A percentile compares a stretch with the other conserved stretches of the same genome.
Evolutionary conservation across 78 protist species (phyloP).

Genomic region (Paulinella micropora): DNA sequence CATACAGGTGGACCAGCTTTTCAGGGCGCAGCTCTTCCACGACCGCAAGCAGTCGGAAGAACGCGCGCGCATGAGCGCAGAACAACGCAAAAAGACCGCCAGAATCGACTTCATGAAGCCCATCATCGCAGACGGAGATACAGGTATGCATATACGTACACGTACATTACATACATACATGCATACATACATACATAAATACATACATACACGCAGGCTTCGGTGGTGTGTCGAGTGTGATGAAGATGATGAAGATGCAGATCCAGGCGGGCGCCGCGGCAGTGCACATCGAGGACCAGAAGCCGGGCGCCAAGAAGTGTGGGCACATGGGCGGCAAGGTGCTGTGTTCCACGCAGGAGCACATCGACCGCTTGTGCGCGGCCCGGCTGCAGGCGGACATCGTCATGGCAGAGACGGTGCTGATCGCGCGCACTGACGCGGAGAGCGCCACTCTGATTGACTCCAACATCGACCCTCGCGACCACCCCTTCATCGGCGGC

Average conservation of each 20-base stretch:
- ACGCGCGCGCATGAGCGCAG: constrained; percentile 10
- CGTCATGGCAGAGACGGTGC: constrained; percentile 51
- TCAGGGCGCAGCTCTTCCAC: constrained; percentile 57
- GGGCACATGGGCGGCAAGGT: constrained; percentile 48
- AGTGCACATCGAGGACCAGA: constrained; percentile 82
- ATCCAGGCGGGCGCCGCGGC: constrained; percentile 82
- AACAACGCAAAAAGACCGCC: not conserved
- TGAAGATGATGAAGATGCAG: constrained; percentile 67
- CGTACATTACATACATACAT: no score
- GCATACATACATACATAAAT: no score
- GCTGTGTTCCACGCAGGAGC: constrained; percentile 64
- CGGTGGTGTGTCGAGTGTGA: constrained; percentile 75
- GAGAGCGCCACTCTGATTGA: constrained; percentile 67
- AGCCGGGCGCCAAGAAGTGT: constrained; percentile 67
- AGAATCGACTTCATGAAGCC: constrained; percentile 65
- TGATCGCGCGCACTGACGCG: constrained; percentile 78
- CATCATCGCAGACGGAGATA: constrained; percentile 85
- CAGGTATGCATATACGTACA: no score
- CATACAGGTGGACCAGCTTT: constrained; percentile 30
- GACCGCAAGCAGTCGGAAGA: constrained; percentile 49
- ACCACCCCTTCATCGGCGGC: constrained; percentile 54
- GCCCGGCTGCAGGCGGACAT: constrained; percentile 70
- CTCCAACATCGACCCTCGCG: constrained; percentile 57
- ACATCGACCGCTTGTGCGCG: constrained; percentile 59
- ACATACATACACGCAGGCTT: no score